Conservation (phyloP, 352 stramenopile genomes). For the Elongisporangium senticosum region DNA sequence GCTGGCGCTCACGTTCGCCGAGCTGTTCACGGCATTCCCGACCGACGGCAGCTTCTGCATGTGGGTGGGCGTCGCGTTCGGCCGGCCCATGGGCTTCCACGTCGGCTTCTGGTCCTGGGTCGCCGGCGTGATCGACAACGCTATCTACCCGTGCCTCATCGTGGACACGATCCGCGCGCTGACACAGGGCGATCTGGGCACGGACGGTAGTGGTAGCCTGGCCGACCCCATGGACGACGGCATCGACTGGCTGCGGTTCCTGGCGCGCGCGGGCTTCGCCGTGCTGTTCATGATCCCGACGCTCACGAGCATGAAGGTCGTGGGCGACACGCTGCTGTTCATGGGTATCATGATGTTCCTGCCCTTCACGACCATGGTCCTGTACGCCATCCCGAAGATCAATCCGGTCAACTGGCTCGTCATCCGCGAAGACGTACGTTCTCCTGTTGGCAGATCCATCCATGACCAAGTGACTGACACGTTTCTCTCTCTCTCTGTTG, state of each 20-base stretch:
- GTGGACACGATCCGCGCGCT: conserved; percentile 62
- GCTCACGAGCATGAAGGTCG: conserved; percentile 62
- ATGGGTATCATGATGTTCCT: conserved; percentile 67
- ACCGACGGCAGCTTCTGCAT: conserved; percentile 78
- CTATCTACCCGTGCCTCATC: conserved; percentile 81
- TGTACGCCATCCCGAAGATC: conserved; percentile 48
- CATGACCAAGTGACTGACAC: background rate
- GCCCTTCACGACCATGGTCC: conserved; percentile 54
- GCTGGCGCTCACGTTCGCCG: conserved; percentile 60
- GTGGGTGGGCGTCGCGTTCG: conserved; percentile 78
- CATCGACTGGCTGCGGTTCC: conserved; percentile 32
- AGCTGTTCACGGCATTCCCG: conserved; percentile 78
- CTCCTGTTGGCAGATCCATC: background rate
- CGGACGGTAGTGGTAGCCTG: conserved; percentile 7
- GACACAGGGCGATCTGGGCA: conserved; percentile 17
- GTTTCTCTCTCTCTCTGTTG: conserved; percentile 5
- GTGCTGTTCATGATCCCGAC: conserved; percentile 70
- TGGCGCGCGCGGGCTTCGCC: conserved; percentile 42
- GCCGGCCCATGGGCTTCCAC: conserved; percentile 80
- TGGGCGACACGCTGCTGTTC: conserved; percentile 54
- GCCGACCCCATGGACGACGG: conserved; percentile 5
- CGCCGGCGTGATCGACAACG: conserved; percentile 76
- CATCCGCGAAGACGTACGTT: conserved; percentile 45
- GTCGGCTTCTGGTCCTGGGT: conserved; percentile 84
- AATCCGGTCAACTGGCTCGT: conserved; percentile 63